Conservation (phyloP, 805 yeast genomes). For the Saccharomycopsis schoenii region DNA sequence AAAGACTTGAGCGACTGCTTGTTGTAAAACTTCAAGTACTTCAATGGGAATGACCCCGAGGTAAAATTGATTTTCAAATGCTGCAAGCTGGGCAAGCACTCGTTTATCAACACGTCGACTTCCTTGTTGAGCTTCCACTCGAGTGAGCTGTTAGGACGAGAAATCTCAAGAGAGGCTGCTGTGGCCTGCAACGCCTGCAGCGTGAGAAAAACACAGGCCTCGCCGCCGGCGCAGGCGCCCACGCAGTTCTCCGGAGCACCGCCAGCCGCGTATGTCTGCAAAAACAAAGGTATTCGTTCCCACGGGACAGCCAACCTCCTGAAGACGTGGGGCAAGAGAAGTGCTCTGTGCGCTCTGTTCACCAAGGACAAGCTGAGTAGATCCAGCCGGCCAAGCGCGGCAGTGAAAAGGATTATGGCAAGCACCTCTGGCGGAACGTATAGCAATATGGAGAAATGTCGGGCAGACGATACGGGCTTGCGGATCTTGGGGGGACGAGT, state of each 20-base stretch:
- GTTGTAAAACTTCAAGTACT: conserved; percentile 5
- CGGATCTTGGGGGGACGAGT: not conserved
- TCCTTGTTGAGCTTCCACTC: conserved; percentile 10
- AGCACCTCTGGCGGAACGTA: conserved; percentile 3
- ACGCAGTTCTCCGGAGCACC: too few relatives aligned
- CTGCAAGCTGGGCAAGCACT: not conserved
- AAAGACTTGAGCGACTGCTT: not conserved
- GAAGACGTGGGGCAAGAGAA: not conserved
- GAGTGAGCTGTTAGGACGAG: conserved; percentile 2
- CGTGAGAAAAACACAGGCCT: not conserved
- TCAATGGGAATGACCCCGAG: conserved; percentile 11
- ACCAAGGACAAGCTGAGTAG: conserved; percentile 1
- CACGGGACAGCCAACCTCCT: not conserved
- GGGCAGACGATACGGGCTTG: not conserved
- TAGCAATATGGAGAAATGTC: not conserved
- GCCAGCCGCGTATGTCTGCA: not conserved
- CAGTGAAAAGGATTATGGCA: not conserved
- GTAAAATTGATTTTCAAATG: conserved; percentile 4
- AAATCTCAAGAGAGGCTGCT: not conserved
- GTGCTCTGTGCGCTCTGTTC: not conserved
- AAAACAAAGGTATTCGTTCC: not conserved
- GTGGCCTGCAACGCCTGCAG: not conserved
- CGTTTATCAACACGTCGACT: conserved; percentile 1
- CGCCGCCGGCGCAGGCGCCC: too few relatives aligned
- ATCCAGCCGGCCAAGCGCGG: not conserved